A percentile compares a stretch with the other conserved stretches of the same genome.
Evolutionary conservation across 257 asterid species (phyloP).

Genomic region (Nicotiana undulata): DNA sequence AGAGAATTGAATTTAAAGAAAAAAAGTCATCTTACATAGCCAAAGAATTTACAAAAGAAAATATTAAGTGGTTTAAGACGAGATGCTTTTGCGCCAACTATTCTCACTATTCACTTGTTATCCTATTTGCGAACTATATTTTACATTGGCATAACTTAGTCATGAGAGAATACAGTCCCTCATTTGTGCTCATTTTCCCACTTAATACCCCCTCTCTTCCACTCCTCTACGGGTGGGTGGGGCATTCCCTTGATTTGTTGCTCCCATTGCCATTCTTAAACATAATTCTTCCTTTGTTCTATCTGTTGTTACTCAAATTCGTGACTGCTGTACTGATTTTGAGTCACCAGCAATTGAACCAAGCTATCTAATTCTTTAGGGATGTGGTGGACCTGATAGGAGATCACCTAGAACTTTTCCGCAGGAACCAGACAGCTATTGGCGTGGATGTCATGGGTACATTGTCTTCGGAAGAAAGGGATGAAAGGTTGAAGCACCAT

Average conservation of each 20-base stretch:
- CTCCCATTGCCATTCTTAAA: not conserved
- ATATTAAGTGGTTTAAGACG: not conserved
- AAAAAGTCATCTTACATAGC: not conserved
- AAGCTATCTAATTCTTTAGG: conserved; percentile 36
- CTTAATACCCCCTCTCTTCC: not conserved
- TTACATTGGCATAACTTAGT: not conserved
- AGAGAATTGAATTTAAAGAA: not conserved
- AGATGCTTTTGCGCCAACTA: not conserved
- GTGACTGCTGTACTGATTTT: not conserved
- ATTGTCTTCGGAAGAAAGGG: conserved; percentile 96
- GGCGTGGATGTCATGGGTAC: conserved; percentile 96
- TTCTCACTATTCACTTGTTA: not conserved
- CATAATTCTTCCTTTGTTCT: not conserved
- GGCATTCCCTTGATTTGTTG: not conserved
- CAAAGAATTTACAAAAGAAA: not conserved
- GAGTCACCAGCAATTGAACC: conserved; percentile 14
- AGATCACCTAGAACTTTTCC: conserved; percentile 83
- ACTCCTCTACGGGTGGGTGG: not conserved
- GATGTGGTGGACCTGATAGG: conserved; percentile 81
- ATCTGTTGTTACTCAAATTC: not conserved
- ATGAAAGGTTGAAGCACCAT: conserved; percentile 91
- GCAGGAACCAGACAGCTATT: conserved; percentile 80
- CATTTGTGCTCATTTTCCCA: not conserved
- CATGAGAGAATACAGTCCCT: not conserved
- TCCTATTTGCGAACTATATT: not conserved